Percentiles rank a stretch among this genome's conserved stretches.
Evolutionary conservation across 225 moss, liverwort and hornwort genomes (phyloP).

Genomic region (Bryoerythrophyllum caledonicum): DNA sequence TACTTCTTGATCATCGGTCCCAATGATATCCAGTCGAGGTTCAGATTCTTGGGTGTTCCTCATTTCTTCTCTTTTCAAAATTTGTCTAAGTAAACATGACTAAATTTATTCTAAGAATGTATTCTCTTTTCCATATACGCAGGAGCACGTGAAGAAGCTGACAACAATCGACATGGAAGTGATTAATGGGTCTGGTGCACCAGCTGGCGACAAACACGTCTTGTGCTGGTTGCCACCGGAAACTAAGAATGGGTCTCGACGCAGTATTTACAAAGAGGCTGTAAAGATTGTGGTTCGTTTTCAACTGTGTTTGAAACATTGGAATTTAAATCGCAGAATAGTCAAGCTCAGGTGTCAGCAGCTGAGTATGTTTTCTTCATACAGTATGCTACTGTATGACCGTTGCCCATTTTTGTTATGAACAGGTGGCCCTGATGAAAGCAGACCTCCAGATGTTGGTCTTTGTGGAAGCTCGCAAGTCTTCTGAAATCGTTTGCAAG

Average conservation of each 20-base stretch:
- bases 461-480: constrained; percentile 52
- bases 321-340: neutral
- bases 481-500: constrained; percentile 41
- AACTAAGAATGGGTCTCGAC: constrained; percentile 29
- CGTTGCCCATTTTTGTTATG: neutral
- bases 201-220: constrained; percentile 41
- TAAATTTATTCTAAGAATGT: neutral
- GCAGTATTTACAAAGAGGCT: constrained; percentile 39
- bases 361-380: neutral
- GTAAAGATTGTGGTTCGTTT: constrained; percentile 38
- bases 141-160: constrained; percentile 49
- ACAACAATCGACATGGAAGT: constrained; percentile 47
- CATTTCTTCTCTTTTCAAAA: neutral
- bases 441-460: constrained; percentile 41
- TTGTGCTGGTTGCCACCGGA: constrained; percentile 46
- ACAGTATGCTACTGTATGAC: neutral
- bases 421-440: constrained; percentile 40
- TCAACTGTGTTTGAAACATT: neutral
- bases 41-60: neutral
- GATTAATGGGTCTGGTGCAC: constrained; percentile 46
- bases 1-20: no score
- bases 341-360: neutral
- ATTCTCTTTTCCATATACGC: neutral
- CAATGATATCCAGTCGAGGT: neutral
- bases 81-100: neutral